Conservation (phyloP, 2,329 filamentous ascomycete species). For the Sporothrix sp. region DNA sequence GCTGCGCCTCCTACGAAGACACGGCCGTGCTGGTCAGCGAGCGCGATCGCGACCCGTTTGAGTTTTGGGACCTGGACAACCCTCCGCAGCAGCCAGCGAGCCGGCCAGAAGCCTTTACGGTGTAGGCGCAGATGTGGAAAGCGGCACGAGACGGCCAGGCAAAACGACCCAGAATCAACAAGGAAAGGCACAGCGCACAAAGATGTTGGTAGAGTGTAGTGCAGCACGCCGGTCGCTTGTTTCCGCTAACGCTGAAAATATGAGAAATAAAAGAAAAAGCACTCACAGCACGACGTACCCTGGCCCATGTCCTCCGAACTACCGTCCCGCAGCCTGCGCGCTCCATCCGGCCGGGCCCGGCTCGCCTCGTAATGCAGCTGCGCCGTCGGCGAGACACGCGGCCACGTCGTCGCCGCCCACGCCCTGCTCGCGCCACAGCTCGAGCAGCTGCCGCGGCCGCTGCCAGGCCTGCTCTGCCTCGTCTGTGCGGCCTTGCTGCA, state of each 20-base stretch:
- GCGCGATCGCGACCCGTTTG: constrained; percentile 79
- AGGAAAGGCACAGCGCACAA: too few species aligned
- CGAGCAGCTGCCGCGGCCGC: constrained; percentile 41
- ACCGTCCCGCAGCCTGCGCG: neutral
- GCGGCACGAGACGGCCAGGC: neutral
- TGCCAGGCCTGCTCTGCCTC: constrained; percentile 52
- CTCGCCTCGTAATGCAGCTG: constrained; percentile 34
- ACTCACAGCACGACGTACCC: too few species aligned
- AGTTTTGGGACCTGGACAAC: constrained; percentile 49
- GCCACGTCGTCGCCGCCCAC: constrained; percentile 46
- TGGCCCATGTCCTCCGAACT: neutral
- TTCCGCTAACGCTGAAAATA: too few species aligned
- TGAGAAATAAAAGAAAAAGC: neutral
- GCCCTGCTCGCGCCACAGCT: constrained; percentile 44
- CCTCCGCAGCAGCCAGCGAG: neutral
- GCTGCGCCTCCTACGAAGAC: constrained; percentile 22
- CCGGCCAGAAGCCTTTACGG: neutral
- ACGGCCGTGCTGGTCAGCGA: constrained; percentile 66
- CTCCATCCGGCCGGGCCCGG: constrained; percentile 6
- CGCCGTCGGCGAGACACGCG: constrained; percentile 45
- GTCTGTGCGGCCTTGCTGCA: constrained; percentile 48
- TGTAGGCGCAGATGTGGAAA: neutral
- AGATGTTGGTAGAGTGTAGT: too few species aligned
- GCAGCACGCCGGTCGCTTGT: too few species aligned
- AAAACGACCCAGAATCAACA: neutral